phyloP scores from a whole-genome alignment of 73 alveolate species.

The Uronychia binucleata region DNA sequence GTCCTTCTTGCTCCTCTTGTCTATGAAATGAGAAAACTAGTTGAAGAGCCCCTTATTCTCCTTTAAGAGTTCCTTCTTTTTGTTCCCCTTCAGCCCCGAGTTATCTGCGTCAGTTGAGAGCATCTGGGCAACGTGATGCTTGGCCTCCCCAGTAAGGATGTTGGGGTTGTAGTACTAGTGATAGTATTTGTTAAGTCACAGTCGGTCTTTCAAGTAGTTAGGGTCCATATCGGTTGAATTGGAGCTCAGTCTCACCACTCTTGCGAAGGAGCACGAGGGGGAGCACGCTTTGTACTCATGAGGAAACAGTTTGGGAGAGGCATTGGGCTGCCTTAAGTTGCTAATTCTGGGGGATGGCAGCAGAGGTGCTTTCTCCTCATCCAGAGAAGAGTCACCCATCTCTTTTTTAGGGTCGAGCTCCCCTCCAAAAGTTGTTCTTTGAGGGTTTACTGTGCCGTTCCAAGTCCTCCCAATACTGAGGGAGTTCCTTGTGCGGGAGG shows the following conservation, averaged over 20 bases:
- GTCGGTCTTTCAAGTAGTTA: background rate
- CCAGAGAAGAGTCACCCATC: too few species aligned
- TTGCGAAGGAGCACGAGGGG: background rate
- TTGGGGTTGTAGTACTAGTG: slow-evolving; percentile 11
- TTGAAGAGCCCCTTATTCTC: background rate
- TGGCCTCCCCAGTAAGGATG: background rate
- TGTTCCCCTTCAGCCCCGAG: too few species aligned
- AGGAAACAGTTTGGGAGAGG: background rate
- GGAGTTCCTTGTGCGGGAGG: too few species aligned
- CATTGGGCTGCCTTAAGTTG: background rate
- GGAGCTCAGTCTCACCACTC: background rate
- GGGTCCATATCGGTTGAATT: slow-evolving; percentile 11
- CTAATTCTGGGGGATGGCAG: background rate
- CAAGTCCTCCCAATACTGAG: too few species aligned
- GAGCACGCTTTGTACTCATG: background rate
- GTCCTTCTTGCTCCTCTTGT: background rate
- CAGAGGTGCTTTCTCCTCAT: too few species aligned
- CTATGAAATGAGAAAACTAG: background rate
- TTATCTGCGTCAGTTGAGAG: too few species aligned
- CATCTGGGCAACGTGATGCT: background rate
- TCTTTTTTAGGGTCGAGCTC: too few species aligned
- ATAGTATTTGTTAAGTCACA: slow-evolving; percentile 6
- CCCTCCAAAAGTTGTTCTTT: too few species aligned
- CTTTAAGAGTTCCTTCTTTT: too few species aligned
- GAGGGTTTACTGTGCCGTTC: too few species aligned